Conservation (phyloP, 1,284 basidiomycete species). For the Fomitiporia mediterranea region DNA sequence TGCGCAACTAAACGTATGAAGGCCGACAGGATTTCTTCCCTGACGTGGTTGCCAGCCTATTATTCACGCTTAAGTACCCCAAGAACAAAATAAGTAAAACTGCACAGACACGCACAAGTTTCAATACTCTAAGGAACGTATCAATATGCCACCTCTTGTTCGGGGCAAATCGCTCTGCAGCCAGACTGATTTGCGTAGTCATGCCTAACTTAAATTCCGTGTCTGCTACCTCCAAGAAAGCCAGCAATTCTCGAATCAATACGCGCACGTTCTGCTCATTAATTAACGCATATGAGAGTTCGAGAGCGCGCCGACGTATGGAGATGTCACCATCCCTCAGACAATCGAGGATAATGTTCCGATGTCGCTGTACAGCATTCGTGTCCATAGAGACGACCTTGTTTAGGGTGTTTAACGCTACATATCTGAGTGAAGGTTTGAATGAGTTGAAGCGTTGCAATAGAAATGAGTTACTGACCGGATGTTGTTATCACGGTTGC, state of each 20-base stretch:
- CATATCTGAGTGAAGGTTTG: slow-evolving; percentile 60
- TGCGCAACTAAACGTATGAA: slow-evolving; percentile 97
- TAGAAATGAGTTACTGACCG: slow-evolving; percentile 49
- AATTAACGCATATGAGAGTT: slow-evolving; percentile 96
- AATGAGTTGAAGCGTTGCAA: not conserved
- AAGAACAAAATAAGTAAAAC: not conserved
- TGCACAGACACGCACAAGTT: slow-evolving; percentile 66
- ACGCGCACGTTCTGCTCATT: slow-evolving; percentile 94
- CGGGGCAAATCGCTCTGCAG: slow-evolving; percentile 94
- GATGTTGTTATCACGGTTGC: slow-evolving; percentile 99
- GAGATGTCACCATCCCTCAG: slow-evolving; percentile 98
- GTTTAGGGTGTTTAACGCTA: slow-evolving; percentile 97
- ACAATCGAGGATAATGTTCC: slow-evolving; percentile 97
- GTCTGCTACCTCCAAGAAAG: slow-evolving; percentile 97
- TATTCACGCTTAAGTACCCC: slow-evolving; percentile 1
- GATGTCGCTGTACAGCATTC: slow-evolving; percentile 96
- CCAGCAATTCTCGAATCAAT: slow-evolving; percentile 87
- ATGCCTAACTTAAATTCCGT: slow-evolving; percentile 98
- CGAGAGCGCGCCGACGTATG: slow-evolving; percentile 92
- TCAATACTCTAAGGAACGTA: slow-evolving; percentile 90
- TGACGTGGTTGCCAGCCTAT: slow-evolving; percentile 96
- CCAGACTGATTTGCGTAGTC: slow-evolving; percentile 96
- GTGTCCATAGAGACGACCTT: slow-evolving; percentile 99
- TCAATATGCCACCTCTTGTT: slow-evolving; percentile 99
- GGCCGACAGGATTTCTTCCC: slow-evolving; percentile 92